Evolutionary conservation across 805 yeast species (phyloP), one percentile per base, ranked within the genome.

Genomic region (Aciculoconidium aculeatum): DNA sequence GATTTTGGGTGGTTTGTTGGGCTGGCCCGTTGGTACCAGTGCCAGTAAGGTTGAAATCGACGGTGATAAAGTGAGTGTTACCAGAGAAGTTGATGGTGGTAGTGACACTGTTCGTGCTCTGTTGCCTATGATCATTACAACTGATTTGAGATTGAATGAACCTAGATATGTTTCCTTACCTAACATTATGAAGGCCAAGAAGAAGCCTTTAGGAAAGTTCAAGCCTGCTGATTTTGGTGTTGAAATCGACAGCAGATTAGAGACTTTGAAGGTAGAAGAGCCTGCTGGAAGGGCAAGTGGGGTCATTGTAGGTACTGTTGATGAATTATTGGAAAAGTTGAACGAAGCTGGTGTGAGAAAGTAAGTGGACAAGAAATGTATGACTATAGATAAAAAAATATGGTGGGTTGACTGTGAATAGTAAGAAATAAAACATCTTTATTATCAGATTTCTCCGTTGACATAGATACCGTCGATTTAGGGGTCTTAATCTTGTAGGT

Each of bases 131-230:
- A 72, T 92, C 31, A 74, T 92, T 45, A 88, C 96, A 15, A 81
- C 97, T 3, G 99, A 92, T 56, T 69, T 92, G 45, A 80, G 98
- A 58, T 72, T 92, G 50, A 92, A 92, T 56, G 92, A 77, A 52
- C 98, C 99, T 24, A 78, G 96, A 47, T 92, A 86, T 49, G 95
- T 94, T n/a, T 76, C 94, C 9, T 70, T 92, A 51, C 96, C 96
- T 37, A 92, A 90, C 57, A 75, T 88, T 65, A 92, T 92, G 97
- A 92, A 92, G 68, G 97, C 97, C 32, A 92, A 92, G 69, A 88
- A 88, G 75, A 88, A 86, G 69, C 95, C 95, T 4, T 67, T 88
- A 53, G 85, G 77, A 44, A 67, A 75, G 49, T 55, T 74, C 57
- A 59, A 71, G 63, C 55, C 62, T 11, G 58, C 78, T 12, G 94